phyloP scores from a whole-genome alignment of 345 rosid species.

The Eucalyptus pauciflora region DNA sequence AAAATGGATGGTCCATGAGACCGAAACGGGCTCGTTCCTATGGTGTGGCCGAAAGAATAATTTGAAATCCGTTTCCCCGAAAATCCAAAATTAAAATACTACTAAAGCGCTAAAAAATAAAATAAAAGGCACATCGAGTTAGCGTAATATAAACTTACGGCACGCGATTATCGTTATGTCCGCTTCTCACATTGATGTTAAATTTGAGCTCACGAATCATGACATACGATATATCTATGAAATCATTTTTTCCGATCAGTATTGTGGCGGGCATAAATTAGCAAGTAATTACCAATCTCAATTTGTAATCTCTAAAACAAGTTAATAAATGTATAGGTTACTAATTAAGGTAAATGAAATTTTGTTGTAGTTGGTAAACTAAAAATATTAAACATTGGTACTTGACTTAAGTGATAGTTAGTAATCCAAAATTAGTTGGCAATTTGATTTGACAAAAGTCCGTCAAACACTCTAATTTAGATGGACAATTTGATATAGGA shows the following conservation, averaged over 20 bases:
- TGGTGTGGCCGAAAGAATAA: background rate
- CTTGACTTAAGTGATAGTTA: too few species aligned
- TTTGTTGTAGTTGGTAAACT: too few species aligned
- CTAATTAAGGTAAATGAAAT: too few species aligned
- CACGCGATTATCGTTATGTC: accelerated
- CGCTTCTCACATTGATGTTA: background rate
- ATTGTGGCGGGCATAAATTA: accelerated
- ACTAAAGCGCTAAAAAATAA: background rate
- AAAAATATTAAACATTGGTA: too few species aligned
- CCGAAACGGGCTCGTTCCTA: background rate
- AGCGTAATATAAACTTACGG: background rate
- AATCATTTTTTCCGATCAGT: too few species aligned
- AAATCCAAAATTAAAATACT: background rate
- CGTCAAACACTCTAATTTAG: too few species aligned
- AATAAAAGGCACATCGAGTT: background rate
- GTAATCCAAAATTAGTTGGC: too few species aligned
- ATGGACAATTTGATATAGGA: too few species aligned
- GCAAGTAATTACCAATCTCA: too few species aligned
- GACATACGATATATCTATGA: accelerated
- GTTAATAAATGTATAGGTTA: too few species aligned
- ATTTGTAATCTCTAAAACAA: too few species aligned
- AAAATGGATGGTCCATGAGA: background rate
- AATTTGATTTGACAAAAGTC: too few species aligned
- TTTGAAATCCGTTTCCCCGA: background rate
- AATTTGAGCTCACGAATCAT: accelerated